phyloP scores from a whole-genome alignment of 106 monocot species.

The Dioscorea dumetorum region DNA sequence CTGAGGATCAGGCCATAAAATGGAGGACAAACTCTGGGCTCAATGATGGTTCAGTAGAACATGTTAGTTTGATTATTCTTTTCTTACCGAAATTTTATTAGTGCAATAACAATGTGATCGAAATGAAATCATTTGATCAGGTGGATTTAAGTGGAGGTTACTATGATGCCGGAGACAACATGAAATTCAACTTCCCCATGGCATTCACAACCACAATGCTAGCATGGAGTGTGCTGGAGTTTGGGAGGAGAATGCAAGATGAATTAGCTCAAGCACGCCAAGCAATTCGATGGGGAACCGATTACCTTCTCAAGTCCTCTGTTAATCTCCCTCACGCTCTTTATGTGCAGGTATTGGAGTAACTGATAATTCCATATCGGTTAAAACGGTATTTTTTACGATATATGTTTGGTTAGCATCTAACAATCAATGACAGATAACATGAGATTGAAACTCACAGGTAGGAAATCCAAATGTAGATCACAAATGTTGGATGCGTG shows the following conservation, averaged over 20 bases:
- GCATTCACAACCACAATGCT: constrained; percentile 64
- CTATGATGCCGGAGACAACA: constrained; percentile 65
- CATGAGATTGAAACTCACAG: not conserved
- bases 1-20: constrained; percentile 20
- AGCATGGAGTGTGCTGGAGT: constrained; percentile 61
- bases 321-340: constrained; percentile 29
- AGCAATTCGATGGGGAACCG: constrained; percentile 55
- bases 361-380: no score
- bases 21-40: constrained; percentile 40
- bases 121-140: constrained; percentile 2
- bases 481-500: constrained; percentile 42
- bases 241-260: constrained; percentile 22
- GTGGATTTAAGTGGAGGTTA: constrained; percentile 59
- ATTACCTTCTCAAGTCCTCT: constrained; percentile 72
- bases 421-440: no score
- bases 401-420: no score
- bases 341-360: constrained; percentile 30
- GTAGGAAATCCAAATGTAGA: constrained; percentile 35
- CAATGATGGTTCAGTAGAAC: constrained; percentile 33
- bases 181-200: constrained; percentile 59
- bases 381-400: no score
- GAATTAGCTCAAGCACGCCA: constrained; percentile 26
- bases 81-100: not conserved
- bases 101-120: no score
- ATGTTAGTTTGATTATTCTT: constrained; percentile 17